Percentiles rank a stretch among this genome's conserved stretches.
Conservation (phyloP, 768 basidiomycete species). For the Boletales sp. region DNA sequence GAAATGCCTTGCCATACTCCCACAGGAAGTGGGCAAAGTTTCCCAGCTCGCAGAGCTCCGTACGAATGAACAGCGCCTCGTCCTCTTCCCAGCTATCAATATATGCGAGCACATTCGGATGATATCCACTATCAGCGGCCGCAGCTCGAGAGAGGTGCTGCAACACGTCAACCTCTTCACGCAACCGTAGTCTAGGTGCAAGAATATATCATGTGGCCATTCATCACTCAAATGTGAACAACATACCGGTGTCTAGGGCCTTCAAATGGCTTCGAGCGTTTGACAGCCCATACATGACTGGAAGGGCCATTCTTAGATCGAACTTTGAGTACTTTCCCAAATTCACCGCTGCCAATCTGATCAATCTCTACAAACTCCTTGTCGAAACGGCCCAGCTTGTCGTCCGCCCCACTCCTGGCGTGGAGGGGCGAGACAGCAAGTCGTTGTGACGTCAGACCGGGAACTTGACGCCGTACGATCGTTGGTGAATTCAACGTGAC, state of each 20-base stretch:
- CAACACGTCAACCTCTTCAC: conserved; percentile 93
- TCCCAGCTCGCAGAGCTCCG: conserved; percentile 91
- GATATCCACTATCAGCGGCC: conserved; percentile 29
- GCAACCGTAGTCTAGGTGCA: conserved; percentile 64
- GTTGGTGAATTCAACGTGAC: conserved; percentile 47
- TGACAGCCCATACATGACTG: conserved; percentile 73
- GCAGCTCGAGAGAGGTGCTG: conserved; percentile 60
- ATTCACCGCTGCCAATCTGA: conserved; percentile 86
- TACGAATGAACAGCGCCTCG: conserved; percentile 84
- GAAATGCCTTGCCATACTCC: conserved; percentile 84
- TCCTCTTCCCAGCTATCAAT: conserved; percentile 97
- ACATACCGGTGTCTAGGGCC: conserved; percentile 83
- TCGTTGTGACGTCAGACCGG: conserved; percentile 21
- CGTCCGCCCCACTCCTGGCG: conserved; percentile 38
- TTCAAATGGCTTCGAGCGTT: conserved; percentile 91
- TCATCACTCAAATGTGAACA: conserved; percentile 23
- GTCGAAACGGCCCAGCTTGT: conserved; percentile 67
- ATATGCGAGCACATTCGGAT: conserved; percentile 84
- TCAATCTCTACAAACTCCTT: conserved; percentile 77
- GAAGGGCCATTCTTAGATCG: conserved; percentile 58
- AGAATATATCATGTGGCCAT: conserved; percentile 17
- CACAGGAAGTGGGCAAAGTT: conserved; percentile 89
- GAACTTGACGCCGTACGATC: conserved; percentile 33
- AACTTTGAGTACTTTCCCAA: conserved; percentile 89
- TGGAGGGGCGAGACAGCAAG: conserved; percentile 22